These are phyloP conservation scores for Cephalotrichum gorgonifer DNA, from an alignment of 2,329 filamentous ascomycete species.

Conservation along the genomic window DNA sequence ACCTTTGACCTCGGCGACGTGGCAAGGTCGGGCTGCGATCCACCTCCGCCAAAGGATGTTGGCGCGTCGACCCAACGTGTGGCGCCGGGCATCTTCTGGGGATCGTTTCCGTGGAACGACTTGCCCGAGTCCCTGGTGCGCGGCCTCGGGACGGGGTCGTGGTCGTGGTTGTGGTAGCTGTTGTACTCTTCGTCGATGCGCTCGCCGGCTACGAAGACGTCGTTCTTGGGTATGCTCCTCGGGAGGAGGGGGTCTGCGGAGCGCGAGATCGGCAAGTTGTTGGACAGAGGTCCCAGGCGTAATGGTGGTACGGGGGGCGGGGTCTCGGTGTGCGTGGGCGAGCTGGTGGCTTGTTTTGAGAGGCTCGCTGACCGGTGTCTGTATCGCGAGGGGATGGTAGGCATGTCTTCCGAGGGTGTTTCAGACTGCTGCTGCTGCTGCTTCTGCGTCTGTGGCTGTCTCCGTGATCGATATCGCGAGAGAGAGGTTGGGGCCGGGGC, in stretches of 20 bases:
- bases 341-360: not conserved
- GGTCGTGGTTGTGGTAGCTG: not conserved
- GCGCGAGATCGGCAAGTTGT: constrained; percentile 2
- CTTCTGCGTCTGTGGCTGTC: constrained; percentile 4
- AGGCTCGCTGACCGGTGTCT: constrained; percentile 1
- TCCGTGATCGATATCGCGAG: not conserved
- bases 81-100: not conserved
- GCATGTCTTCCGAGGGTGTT: not conserved
- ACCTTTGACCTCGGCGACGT: constrained; percentile 20
- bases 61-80: constrained; percentile 4
- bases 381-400: not conserved
- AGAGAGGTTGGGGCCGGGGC: not conserved
- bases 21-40: constrained; percentile 23
- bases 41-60: constrained; percentile 2
- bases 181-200: not conserved
- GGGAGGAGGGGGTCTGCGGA: not conserved
- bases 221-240: not conserved
- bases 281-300: not conserved
- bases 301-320: constrained; percentile 3
- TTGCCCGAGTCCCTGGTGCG: constrained; percentile 1
- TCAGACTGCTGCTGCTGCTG: not conserved
- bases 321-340: not conserved
- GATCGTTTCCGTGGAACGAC: constrained; percentile 1
- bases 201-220: not conserved
- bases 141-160: not conserved